phyloP scores from a whole-genome alignment of 352 stramenopile species.

The Blastocystis sp. region DNA sequence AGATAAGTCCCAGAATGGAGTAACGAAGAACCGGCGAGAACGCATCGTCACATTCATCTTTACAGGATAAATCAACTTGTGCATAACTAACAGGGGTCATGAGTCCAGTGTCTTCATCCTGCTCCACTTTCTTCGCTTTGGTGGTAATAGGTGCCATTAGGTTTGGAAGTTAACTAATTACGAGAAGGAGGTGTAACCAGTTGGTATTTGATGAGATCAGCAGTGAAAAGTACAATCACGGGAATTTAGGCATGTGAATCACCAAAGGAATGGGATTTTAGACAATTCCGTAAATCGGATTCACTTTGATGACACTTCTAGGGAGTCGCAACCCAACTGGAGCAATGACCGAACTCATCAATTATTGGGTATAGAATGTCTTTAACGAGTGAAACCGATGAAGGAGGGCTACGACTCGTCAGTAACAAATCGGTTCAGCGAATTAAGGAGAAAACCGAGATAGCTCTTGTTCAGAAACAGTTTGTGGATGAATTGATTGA shows the following conservation, averaged over 20 bases:
- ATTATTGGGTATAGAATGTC: neutral
- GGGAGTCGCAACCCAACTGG: too few relatives aligned
- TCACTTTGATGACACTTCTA: too few relatives aligned
- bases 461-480: constrained; percentile 42
- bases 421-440: constrained; percentile 24
- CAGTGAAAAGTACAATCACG: too few relatives aligned
- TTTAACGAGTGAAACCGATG: neutral
- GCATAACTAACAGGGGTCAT: constrained; percentile 52
- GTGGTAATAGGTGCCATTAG: constrained; percentile 12
- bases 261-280: too few relatives aligned
- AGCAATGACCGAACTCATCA: too few relatives aligned
- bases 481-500: constrained; percentile 48
- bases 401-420: neutral
- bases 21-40: constrained; percentile 72
- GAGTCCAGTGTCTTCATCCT: constrained; percentile 30
- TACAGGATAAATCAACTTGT: constrained; percentile 4
- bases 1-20: constrained; percentile 85
- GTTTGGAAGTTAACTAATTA: neutral
- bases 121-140: constrained; percentile 44
- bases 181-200: too few relatives aligned
- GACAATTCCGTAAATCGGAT: too few relatives aligned
- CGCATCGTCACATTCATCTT: constrained; percentile 43
- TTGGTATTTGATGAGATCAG: too few relatives aligned
- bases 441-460: constrained; percentile 49
- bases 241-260: too few relatives aligned